phyloP scores from a whole-genome alignment of 1,284 basidiomycete species.

The Ceratobasidium sp. region DNA sequence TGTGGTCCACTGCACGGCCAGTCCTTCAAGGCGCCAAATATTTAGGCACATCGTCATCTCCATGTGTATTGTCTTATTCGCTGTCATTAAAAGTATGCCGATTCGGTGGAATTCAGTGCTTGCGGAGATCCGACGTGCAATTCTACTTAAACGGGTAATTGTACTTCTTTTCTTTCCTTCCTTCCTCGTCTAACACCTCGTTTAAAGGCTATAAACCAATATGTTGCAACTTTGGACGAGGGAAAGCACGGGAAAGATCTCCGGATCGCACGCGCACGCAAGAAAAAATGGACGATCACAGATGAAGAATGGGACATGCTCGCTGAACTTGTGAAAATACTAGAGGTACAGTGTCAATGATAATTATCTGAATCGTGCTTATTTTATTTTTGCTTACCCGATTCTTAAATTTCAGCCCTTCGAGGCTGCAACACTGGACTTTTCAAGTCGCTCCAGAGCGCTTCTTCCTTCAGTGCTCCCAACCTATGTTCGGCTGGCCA shows the following conservation, averaged over 20 bases:
- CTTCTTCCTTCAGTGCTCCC: not conserved
- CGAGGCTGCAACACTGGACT: not conserved
- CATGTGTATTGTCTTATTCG: not conserved
- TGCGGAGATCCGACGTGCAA: slow-evolving; percentile 12
- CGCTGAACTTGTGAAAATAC: not conserved
- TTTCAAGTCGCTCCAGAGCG: not conserved
- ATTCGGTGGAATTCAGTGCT: slow-evolving; percentile 22
- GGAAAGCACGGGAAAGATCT: not conserved
- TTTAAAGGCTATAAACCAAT: slow-evolving; percentile 27
- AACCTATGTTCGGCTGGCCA: not conserved
- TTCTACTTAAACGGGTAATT: not conserved
- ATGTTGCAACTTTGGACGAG: not conserved
- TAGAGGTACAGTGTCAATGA: slow-evolving; percentile 23
- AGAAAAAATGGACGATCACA: slow-evolving; percentile 12
- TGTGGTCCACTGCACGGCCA: slow-evolving; percentile 2
- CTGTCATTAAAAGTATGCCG: slow-evolving; percentile 13
- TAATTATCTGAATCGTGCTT: no score
- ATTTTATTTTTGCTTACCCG: no score
- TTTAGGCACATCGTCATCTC: not conserved
- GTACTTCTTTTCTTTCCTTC: not conserved
- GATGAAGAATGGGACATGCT: slow-evolving; percentile 1
- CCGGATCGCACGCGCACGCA: not conserved
- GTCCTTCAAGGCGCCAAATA: not conserved
- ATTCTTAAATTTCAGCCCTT: slow-evolving; percentile 11
- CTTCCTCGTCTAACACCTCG: not conserved